Conservation (phyloP, 768 basidiomycete genomes). For the Tricholoma bakamatsutake region DNA sequence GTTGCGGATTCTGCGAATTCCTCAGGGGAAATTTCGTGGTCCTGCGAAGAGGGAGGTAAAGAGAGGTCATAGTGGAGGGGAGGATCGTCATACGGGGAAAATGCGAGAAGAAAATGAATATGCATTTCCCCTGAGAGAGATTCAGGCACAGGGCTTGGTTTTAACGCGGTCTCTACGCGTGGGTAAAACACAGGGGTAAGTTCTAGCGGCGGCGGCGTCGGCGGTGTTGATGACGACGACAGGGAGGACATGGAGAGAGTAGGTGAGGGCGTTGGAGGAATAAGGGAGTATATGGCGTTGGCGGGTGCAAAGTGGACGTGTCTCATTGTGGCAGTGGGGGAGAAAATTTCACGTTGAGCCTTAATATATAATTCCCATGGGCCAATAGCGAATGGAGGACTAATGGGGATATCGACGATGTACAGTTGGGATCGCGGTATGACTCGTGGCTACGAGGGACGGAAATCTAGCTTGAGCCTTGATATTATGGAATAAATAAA, state of each 20-base stretch:
- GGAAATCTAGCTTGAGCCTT: conserved; percentile 1
- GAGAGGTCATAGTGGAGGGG: conserved; percentile 34
- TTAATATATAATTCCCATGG: not conserved
- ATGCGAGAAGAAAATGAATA: conserved; percentile 38
- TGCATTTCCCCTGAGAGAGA: conserved; percentile 25
- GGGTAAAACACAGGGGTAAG: conserved; percentile 28
- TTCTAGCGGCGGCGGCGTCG: conserved; percentile 29
- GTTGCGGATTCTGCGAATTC: conserved; percentile 39
- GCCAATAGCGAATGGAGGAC: not conserved
- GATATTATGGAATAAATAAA: not conserved
- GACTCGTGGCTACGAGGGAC: not conserved
- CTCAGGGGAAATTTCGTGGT: conserved; percentile 17
- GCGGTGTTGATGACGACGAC: conserved; percentile 28
- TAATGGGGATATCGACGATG: not conserved
- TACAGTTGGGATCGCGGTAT: not conserved
- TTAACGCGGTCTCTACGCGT: conserved; percentile 14
- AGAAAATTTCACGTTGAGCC: not conserved
- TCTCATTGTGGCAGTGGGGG: conserved; percentile 21
- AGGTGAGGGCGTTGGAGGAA: conserved; percentile 31
- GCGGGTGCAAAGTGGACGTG: conserved; percentile 38
- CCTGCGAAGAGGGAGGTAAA: conserved; percentile 23
- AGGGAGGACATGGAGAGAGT: conserved; percentile 30
- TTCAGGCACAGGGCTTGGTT: conserved; percentile 19
- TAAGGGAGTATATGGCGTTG: conserved; percentile 31
- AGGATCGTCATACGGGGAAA: conserved; percentile 26